Conservation (phyloP, 1,139 yeast genomes). For the Candida freyschussii region DNA sequence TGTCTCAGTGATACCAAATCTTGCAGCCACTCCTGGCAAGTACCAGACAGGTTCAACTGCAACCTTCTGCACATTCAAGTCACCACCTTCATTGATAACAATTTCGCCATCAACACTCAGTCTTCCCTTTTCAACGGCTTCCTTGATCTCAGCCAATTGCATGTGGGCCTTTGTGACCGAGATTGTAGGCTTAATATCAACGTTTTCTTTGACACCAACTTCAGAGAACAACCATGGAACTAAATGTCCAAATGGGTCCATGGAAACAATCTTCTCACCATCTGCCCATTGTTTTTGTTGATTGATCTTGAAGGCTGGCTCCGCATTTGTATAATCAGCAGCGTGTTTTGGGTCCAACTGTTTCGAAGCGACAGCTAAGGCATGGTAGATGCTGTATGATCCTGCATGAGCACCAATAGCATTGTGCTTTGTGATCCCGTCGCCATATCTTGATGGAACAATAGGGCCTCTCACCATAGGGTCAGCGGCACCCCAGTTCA, state of each 20-base stretch:
- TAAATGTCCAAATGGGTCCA: conserved; percentile 60
- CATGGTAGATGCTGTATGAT: conserved; percentile 55
- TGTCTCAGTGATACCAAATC: conserved; percentile 51
- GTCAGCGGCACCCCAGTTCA: conserved; percentile 47
- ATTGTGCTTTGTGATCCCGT: conserved; percentile 42
- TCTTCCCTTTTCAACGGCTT: conserved; percentile 46
- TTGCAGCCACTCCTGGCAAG: conserved; percentile 58
- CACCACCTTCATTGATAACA: conserved; percentile 52
- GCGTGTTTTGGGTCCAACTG: conserved; percentile 45
- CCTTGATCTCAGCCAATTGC: conserved; percentile 51
- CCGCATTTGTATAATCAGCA: conserved; percentile 57
- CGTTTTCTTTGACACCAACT: conserved; percentile 36
- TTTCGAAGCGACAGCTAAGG: conserved; percentile 52
- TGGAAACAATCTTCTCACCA: conserved; percentile 49
- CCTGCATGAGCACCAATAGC: conserved; percentile 61
- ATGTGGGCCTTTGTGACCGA: conserved; percentile 59
- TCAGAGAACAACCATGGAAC: conserved; percentile 52
- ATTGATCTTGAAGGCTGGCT: conserved; percentile 52
- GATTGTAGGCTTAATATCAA: conserved; percentile 55
- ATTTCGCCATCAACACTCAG: conserved; percentile 51
- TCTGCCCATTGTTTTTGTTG: conserved; percentile 52
- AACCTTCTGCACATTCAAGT: conserved; percentile 52
- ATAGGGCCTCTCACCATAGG: conserved; percentile 51
- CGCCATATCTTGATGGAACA: conserved; percentile 46
- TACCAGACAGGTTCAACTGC: conserved; percentile 68